These are phyloP conservation scores for Calonectria hawksworthii DNA, from an alignment of 2,329 filamentous ascomycete genomes.

Conservation along the genomic window DNA sequence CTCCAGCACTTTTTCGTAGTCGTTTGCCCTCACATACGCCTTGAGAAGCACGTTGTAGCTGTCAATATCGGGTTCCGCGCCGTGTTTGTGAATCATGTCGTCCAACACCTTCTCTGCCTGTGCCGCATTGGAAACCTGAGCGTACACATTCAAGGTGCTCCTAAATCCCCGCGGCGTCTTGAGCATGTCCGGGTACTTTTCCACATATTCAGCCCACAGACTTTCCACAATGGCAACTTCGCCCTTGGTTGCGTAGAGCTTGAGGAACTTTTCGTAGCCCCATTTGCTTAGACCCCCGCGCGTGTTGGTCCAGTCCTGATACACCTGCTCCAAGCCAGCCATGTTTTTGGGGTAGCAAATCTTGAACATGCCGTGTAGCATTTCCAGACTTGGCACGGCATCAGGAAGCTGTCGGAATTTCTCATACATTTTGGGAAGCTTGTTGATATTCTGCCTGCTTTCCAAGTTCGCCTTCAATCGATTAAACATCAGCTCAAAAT, in stretches of 20 bases:
- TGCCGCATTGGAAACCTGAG: conserved; percentile 74
- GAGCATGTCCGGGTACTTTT: conserved; percentile 52
- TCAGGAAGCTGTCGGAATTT: conserved; percentile 60
- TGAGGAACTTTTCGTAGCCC: conserved; percentile 64
- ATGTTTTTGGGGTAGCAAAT: conserved; percentile 55
- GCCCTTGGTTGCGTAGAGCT: conserved; percentile 63
- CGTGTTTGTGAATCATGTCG: conserved; percentile 69
- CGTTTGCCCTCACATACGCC: conserved; percentile 75
- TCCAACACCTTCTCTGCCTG: conserved; percentile 73
- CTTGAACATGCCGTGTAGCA: conserved; percentile 62
- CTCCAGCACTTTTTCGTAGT: conserved; percentile 75
- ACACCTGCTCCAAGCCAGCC: conserved; percentile 60
- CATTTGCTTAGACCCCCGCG: conserved; percentile 57
- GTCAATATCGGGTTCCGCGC: conserved; percentile 67
- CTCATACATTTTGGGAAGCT: conserved; percentile 60
- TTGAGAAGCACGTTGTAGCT: conserved; percentile 86
- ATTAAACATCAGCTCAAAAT: conserved; percentile 53
- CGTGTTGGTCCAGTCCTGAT: conserved; percentile 62
- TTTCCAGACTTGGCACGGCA: conserved; percentile 52
- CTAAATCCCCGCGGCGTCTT: conserved; percentile 57
- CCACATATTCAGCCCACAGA: conserved; percentile 61
- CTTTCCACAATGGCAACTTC: conserved; percentile 61
- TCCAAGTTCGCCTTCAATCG: conserved; percentile 48
- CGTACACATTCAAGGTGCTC: conserved; percentile 80
- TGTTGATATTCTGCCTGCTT: conserved; percentile 44